A percentile compares a stretch with the other conserved stretches of the same genome.
phyloP scores from a whole-genome alignment of 768 basidiomycete species.

The Crucibulum laeve region DNA sequence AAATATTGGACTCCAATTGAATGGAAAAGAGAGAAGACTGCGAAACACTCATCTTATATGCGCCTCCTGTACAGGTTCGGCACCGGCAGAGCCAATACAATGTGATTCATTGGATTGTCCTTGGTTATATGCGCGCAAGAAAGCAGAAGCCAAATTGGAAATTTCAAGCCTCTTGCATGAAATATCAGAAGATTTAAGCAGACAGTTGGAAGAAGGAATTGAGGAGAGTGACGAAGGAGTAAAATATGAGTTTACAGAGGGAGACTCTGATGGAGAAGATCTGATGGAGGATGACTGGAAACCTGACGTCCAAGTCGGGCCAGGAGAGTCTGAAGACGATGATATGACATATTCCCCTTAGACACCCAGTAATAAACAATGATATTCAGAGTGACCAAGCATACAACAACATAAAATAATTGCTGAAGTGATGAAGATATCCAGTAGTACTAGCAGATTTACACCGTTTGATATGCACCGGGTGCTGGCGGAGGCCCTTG shows the following conservation, averaged over 20 bases:
- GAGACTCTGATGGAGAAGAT: no score
- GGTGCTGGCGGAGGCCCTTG: constrained; percentile 23
- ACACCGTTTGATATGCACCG: constrained; percentile 40
- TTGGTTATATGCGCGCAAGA: constrained; percentile 72
- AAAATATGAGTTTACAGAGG: no score
- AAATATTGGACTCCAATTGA: constrained; percentile 49
- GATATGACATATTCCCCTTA: no score
- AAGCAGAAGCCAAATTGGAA: constrained; percentile 41
- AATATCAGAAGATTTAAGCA: constrained; percentile 29
- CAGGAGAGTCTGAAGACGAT: no score
- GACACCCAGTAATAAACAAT: no score
- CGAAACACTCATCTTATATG: constrained; percentile 66
- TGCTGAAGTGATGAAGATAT: neutral
- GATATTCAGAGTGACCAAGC: no score
- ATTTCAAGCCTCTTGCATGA: constrained; percentile 28
- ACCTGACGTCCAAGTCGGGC: no score
- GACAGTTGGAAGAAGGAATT: constrained; percentile 13
- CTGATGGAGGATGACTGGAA: no score
- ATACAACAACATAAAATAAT: neutral
- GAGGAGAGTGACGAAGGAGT: constrained; percentile 8
- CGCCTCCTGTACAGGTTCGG: constrained; percentile 57
- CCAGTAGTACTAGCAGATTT: constrained; percentile 7
- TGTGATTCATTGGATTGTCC: constrained; percentile 89
- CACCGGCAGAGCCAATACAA: constrained; percentile 52
- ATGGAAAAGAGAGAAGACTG: constrained; percentile 50